A percentile compares a stretch with the other conserved stretches of the same genome.
These are phyloP conservation scores for Sporothrix variecibatus DNA, from an alignment of 2,329 filamentous ascomycete genomes.

Conservation along the genomic window DNA sequence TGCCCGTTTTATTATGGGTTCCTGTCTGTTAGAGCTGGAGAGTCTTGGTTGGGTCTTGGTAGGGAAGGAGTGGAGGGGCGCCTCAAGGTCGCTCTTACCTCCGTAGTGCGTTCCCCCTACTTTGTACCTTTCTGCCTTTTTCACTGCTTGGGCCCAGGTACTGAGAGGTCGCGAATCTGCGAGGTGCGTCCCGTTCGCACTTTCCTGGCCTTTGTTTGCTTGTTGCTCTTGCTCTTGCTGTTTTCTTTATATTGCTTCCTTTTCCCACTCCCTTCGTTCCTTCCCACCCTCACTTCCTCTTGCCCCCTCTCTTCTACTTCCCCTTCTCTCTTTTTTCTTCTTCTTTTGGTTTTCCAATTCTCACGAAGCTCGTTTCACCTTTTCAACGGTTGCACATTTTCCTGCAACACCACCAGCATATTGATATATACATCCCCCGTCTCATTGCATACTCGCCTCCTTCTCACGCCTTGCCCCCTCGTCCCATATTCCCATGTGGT, in stretches of 20 bases:
- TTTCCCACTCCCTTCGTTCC: slow-evolving; percentile 21
- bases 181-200: background rate
- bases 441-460: background rate
- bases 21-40: background rate
- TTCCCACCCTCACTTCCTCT: slow-evolving; percentile 2
- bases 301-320: slow-evolving; percentile 10
- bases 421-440: background rate
- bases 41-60: background rate
- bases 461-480: background rate
- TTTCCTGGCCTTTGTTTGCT: background rate
- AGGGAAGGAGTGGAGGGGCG: background rate
- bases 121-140: background rate
- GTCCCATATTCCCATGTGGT: background rate
- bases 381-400: slow-evolving; percentile 3
- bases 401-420: background rate
- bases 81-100: background rate
- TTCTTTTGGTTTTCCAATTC: background rate
- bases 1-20: background rate
- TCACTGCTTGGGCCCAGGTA: background rate
- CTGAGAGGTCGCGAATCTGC: background rate
- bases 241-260: slow-evolving; percentile 27
- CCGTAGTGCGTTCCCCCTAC: background rate
- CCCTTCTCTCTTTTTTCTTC: slow-evolving; percentile 13
- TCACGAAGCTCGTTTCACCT: background rate
- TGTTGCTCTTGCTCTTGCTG: slow-evolving; percentile 7